Conservation (phyloP, 768 basidiomycete species). For the Tricholoma matsutake region DNA sequence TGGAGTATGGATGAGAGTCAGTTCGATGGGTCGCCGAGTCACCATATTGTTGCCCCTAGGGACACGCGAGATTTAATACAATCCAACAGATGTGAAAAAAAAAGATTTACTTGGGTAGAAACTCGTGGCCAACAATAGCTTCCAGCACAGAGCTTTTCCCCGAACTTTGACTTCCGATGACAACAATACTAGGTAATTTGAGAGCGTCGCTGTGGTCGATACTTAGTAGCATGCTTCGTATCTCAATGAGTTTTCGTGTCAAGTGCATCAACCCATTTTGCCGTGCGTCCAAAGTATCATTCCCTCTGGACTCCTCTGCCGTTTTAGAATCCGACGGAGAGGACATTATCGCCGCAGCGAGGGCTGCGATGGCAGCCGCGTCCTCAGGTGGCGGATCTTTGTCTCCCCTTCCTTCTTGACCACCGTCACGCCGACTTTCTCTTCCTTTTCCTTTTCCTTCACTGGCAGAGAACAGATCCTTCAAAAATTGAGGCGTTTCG, state of each 20-base stretch:
- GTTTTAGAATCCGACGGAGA: constrained; percentile 64
- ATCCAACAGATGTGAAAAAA: background rate
- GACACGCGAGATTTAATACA: constrained; percentile 4
- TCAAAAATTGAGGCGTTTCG: constrained; percentile 66
- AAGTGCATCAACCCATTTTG: constrained; percentile 91
- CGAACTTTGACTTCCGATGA: constrained; percentile 97
- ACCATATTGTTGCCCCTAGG: constrained; percentile 98
- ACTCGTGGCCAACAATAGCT: constrained; percentile 96
- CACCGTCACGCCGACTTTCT: constrained; percentile 26
- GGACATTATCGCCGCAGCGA: constrained; percentile 75
- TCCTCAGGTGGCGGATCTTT: constrained; percentile 54
- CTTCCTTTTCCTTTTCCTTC: constrained; percentile 29
- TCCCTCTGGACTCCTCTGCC: constrained; percentile 29
- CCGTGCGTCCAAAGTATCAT: constrained; percentile 36
- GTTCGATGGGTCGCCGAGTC: constrained; percentile 94
- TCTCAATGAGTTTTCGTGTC: constrained; percentile 94
- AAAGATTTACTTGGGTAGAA: constrained; percentile 86
- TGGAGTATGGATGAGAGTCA: constrained; percentile 94
- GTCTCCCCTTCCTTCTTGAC: constrained; percentile 30
- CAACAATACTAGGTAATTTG: constrained; percentile 96
- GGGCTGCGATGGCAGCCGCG: constrained; percentile 64
- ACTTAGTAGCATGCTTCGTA: constrained; percentile 88
- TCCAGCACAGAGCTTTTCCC: constrained; percentile 98
- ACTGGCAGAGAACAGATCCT: constrained; percentile 48
- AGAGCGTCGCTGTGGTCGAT: constrained; percentile 95